Conservation (phyloP, 1,139 yeast species). For the Debaryomyces sp. region DNA sequence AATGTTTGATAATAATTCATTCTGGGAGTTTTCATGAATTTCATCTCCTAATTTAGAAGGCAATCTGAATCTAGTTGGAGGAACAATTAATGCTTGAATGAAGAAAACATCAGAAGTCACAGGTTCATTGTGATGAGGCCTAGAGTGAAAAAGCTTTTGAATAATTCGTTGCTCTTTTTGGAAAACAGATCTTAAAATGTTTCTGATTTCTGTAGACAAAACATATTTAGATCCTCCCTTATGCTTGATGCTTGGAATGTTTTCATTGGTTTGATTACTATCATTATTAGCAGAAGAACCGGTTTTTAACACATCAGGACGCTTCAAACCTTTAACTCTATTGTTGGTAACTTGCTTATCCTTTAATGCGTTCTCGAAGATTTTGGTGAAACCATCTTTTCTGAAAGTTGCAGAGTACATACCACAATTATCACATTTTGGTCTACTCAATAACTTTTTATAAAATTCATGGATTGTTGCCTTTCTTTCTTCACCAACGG, state of each 20-base stretch:
- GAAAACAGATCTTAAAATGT: slow-evolving; percentile 75
- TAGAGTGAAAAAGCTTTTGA: slow-evolving; percentile 70
- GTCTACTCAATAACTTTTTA: slow-evolving; percentile 69
- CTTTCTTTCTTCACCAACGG: slow-evolving; percentile 88
- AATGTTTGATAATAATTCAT: slow-evolving; percentile 80
- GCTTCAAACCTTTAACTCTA: slow-evolving; percentile 74
- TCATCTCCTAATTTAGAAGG: slow-evolving; percentile 98
- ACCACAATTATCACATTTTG: slow-evolving; percentile 93
- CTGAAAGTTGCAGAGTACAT: slow-evolving; percentile 93
- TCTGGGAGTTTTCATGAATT: slow-evolving; percentile 91
- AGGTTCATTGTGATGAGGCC: slow-evolving; percentile 57
- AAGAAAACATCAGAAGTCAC: slow-evolving; percentile 89
- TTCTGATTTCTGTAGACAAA: slow-evolving; percentile 83
- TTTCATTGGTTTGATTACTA: slow-evolving; percentile 19
- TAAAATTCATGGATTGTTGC: slow-evolving; percentile 73
- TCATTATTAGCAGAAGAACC: slow-evolving; percentile 13
- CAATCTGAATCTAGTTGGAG: slow-evolving; percentile 94
- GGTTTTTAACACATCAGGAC: slow-evolving; percentile 68
- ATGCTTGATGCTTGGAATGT: slow-evolving; percentile 51
- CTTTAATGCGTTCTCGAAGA: slow-evolving; percentile 82
- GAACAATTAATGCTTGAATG: slow-evolving; percentile 84
- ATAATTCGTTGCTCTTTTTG: slow-evolving; percentile 65
- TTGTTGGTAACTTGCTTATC: slow-evolving; percentile 83
- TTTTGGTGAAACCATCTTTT: slow-evolving; percentile 92
- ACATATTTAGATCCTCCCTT: slow-evolving; percentile 81